Conservation (phyloP, 306 rosid species). For the Inga oerstediana region DNA sequence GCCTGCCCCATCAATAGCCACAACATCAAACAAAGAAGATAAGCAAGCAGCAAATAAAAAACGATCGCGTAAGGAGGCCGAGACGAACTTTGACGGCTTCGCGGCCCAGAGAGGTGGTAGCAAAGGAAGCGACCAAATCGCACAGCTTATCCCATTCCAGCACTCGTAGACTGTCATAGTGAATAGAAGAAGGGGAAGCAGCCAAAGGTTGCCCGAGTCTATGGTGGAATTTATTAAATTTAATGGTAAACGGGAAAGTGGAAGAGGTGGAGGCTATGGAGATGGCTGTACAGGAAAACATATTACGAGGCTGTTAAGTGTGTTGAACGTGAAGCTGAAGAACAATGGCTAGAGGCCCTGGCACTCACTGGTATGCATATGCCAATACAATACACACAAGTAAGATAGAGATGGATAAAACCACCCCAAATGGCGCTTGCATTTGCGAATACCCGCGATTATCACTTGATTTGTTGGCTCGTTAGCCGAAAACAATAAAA, state of each 20-base stretch:
- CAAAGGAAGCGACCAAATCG: constrained; percentile 80
- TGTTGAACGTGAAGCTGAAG: not conserved
- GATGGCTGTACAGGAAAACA: constrained; percentile 48
- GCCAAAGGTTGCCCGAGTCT: constrained; percentile 34
- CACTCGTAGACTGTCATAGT: constrained; percentile 70
- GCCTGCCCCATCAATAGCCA: constrained; percentile 48
- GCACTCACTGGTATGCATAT: not conserved
- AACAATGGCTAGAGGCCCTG: not conserved
- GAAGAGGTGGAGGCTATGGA: constrained; percentile 32
- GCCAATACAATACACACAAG: not conserved
- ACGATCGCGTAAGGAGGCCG: not conserved
- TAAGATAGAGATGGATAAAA: not conserved
- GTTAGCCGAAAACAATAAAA: too few species aligned
- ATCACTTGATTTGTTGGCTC: too few species aligned
- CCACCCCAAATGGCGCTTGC: not conserved
- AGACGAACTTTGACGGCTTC: constrained; percentile 66
- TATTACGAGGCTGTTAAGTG: constrained; percentile 13
- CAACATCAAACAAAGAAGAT: not conserved
- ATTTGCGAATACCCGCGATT: not conserved
- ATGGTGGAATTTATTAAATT: constrained; percentile 27
- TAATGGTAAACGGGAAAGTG: constrained; percentile 29
- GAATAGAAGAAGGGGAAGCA: constrained; percentile 50
- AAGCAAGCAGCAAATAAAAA: constrained; percentile 1
- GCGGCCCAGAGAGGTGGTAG: constrained; percentile 80
- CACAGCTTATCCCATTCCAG: constrained; percentile 92